phyloP scores from a whole-genome alignment of 2,329 filamentous ascomycete species.

The Sclerotinia subarctica region DNA sequence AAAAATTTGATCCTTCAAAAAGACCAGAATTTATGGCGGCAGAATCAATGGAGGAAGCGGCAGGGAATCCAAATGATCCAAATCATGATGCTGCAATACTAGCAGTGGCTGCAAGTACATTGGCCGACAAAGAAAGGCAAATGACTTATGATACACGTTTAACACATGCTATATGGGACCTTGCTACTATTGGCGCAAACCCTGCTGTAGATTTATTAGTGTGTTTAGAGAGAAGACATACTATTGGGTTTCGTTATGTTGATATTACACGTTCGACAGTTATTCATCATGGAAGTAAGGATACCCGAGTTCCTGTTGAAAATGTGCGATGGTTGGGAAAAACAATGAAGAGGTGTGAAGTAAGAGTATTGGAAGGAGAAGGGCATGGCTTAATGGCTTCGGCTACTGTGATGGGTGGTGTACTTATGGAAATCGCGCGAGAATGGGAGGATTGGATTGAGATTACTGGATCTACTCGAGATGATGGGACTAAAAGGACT shows the following conservation, averaged over 20 bases:
- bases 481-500: conserved; percentile 31
- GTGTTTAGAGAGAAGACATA: conserved; percentile 84
- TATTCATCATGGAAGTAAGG: conserved; percentile 89
- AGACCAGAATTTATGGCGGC: conserved; percentile 35
- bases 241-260: conserved; percentile 94
- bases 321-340: conserved; percentile 95
- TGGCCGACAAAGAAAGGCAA: conserved; percentile 69
- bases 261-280: conserved; percentile 89
- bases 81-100: conserved; percentile 38
- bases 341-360: conserved; percentile 89
- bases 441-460: conserved; percentile 90
- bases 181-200: conserved; percentile 87
- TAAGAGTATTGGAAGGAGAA: conserved; percentile 84
- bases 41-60: conserved; percentile 32
- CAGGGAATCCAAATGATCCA: conserved; percentile 33
- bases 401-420: conserved; percentile 84
- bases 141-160: conserved; percentile 77
- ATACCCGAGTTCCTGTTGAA: conserved; percentile 88
- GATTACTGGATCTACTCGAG: conserved; percentile 46
- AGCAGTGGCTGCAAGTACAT: conserved; percentile 55
- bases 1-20: conserved; percentile 34
- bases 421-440: conserved; percentile 89
- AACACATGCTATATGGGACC: conserved; percentile 90
- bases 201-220: conserved; percentile 90
- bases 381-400: conserved; percentile 96